Base-by-base conservation (phyloP, 768 basidiomycete genomes). In the Ramaria sp. region DNA sequence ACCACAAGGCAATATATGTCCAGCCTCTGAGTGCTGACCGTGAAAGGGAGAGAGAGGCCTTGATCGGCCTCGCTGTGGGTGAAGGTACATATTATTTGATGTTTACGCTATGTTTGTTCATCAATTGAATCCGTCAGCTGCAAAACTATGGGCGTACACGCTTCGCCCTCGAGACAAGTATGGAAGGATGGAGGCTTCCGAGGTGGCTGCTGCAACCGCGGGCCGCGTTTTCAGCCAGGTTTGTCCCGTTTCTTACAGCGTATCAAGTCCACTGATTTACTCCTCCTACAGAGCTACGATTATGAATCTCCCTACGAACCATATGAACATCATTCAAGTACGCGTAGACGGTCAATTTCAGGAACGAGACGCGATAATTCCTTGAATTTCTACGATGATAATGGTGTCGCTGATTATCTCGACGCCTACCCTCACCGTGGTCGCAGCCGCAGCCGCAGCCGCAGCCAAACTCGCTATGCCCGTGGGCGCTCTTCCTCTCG, bases 131-230 rank as follows among this genome's bases (percentile, higher is more conserved):
- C 57, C 32, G 42, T 12, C 58, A 86, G 85, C 78, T 3, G 72
- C 76, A 20, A 75, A 77, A 28, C 66, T 88, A 3, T 71, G 83
- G 64, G 72, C 75, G 38, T 78, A 71, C 57, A 67, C 78, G 10
- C 65, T 70, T 9, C 73, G 76, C 18, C 63, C 67, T 0, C 57
- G 66, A 39, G 74, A 82, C 60, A 65, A 67, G 9, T 75, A 76
- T 57, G 70, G 75, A 1, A 72, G 78, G 22, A 67, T 70, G 36
- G 70, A 70, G 45, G 77, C 81, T 12, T 75, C 77, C 27, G 85
- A 86, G 61, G 70, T 82, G 0, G 84, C 85, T 1, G 83, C 83
- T 16, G 76, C 79, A 39, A 85, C 84, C 0, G 83, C 81, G 1
- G 77, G 78, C 13, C 69, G 73, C 25, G 75, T 85, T 32, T 83